phyloP scores from a whole-genome alignment of 2,329 filamentous ascomycete species.

The Aspergillus clavatus region DNA sequence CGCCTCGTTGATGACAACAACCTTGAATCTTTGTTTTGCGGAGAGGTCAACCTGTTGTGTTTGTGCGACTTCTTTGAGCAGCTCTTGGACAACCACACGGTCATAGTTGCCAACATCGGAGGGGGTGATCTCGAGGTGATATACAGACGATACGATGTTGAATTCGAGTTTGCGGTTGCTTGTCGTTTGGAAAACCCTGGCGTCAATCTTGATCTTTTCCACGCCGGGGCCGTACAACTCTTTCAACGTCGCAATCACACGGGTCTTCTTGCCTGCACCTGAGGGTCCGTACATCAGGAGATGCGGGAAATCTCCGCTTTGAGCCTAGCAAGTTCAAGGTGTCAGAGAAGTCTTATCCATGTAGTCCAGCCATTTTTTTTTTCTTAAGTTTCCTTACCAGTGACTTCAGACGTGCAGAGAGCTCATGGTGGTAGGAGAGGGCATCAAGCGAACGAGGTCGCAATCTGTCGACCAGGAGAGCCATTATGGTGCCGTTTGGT shows the following conservation, averaged over 20 bases:
- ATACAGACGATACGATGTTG: constrained; percentile 95
- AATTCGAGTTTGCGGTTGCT: constrained; percentile 98
- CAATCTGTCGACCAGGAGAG: constrained; percentile 61
- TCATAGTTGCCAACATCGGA: constrained; percentile 96
- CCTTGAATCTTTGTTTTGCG: constrained; percentile 91
- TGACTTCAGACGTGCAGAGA: constrained; percentile 80
- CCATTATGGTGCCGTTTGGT: constrained; percentile 50
- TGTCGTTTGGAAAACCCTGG: constrained; percentile 90
- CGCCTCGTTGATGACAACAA: constrained; percentile 98
- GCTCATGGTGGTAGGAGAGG: constrained; percentile 80
- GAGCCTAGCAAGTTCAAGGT: constrained; percentile 57
- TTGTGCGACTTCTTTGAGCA: constrained; percentile 96
- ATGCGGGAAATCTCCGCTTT: constrained; percentile 96
- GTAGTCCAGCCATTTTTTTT: not conserved
- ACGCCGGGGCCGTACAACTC: constrained; percentile 93
- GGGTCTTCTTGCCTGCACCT: constrained; percentile 94
- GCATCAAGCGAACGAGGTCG: constrained; percentile 49
- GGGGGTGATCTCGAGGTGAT: constrained; percentile 97
- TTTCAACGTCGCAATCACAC: constrained; percentile 90
- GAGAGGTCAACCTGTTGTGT: constrained; percentile 96
- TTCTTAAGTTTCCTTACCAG: constrained; percentile 53
- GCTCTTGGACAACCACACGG: constrained; percentile 88
- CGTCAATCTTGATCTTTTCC: constrained; percentile 99
- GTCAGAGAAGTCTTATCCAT: constrained; percentile 3
- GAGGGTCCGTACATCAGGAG: constrained; percentile 95